These are phyloP conservation scores for Scleromitrula shiraiana DNA, from an alignment of 2,329 filamentous ascomycete species.

Conservation along the genomic window DNA sequence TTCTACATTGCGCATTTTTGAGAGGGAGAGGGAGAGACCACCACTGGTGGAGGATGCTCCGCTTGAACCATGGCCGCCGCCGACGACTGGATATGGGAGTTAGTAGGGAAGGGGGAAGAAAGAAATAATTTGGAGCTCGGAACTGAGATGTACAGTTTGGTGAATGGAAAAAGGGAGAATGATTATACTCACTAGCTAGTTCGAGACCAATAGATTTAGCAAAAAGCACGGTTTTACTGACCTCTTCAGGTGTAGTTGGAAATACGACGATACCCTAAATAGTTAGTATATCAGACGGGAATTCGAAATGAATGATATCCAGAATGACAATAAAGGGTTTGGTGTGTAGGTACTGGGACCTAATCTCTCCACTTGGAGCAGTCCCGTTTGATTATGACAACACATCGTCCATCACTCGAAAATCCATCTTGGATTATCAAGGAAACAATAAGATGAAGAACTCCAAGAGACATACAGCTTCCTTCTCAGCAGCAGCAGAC, in stretches of 20 bases:
- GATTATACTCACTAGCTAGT: constrained; percentile 7
- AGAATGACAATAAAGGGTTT: too few species aligned
- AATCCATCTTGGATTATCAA: too few species aligned
- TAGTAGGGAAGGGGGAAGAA: neutral
- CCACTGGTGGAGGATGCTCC: neutral
- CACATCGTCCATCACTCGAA: too few species aligned
- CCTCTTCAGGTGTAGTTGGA: constrained; percentile 13
- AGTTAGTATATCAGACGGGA: neutral
- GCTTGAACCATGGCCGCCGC: constrained; percentile 7
- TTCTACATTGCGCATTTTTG: constrained; percentile 13
- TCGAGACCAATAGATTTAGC: constrained; percentile 9
- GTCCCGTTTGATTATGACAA: too few species aligned
- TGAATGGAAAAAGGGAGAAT: too few species aligned
- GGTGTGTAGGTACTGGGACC: too few species aligned
- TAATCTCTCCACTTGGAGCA: too few species aligned
- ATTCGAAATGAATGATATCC: too few species aligned
- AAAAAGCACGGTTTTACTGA: constrained; percentile 11
- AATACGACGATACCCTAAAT: constrained; percentile 8
- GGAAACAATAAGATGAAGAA: neutral
- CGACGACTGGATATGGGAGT: neutral
- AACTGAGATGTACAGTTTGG: too few species aligned
- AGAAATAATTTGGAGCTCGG: neutral
- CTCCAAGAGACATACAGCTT: constrained; percentile 14
- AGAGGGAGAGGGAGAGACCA: constrained; percentile 6
- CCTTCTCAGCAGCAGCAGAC: constrained; percentile 18